Conservation (phyloP, 2,329 filamentous ascomycete genomes). For the Venturia aucupariae region DNA sequence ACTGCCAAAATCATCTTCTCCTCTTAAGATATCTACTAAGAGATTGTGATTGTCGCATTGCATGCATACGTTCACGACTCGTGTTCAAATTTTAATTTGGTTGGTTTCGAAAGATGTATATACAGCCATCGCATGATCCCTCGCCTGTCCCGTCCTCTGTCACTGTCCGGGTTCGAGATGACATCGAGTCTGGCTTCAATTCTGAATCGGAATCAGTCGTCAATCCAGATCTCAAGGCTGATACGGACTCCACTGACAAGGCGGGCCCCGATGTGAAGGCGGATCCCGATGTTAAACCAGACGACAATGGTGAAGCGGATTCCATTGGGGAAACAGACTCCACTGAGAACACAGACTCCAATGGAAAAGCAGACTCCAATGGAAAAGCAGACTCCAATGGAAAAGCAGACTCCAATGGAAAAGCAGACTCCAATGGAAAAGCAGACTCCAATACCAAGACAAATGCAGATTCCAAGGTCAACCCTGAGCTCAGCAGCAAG, state of each 20-base stretch:
- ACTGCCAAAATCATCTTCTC: too few relatives aligned
- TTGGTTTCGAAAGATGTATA: neutral
- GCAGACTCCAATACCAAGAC: neutral
- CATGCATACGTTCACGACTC: too few relatives aligned
- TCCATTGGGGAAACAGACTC: neutral
- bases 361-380: neutral
- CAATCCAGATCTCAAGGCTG: neutral
- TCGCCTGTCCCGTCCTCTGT: neutral
- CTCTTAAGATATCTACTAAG: too few relatives aligned
- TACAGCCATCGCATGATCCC: neutral
- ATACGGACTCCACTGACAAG: neutral
- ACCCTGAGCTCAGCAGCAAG: neutral
- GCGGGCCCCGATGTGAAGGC: neutral
- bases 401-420: neutral
- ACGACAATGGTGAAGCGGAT: neutral
- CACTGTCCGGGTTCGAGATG: neutral
- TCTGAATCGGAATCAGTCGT: neutral
- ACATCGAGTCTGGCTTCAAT: neutral
- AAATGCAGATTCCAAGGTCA: neutral
- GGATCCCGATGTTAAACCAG: neutral
- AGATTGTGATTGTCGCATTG: too few relatives aligned
- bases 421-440: neutral
- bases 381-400: neutral
- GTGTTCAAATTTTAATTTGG: too few relatives aligned
- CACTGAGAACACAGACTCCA: neutral